A percentile compares a stretch with the other conserved stretches of the same genome.
Conservation (phyloP, 192 early-diverging fungal genomes). For the Backusella australiensis region DNA sequence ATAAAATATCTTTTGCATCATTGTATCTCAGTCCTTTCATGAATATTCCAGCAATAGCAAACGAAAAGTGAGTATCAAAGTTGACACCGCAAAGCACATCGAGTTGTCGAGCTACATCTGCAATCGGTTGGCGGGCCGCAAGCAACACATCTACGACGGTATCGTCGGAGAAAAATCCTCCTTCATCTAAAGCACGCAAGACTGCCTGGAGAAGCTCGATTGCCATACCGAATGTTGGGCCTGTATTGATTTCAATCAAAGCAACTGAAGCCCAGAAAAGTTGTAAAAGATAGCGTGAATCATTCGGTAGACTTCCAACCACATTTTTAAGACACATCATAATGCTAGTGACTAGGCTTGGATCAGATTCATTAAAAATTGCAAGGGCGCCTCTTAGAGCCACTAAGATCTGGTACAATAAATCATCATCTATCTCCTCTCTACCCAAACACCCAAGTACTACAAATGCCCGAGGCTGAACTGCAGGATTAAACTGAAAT, state of each 20-base stretch:
- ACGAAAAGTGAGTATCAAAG: conserved; percentile 82
- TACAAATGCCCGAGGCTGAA: conserved; percentile 92
- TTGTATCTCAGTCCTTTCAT: conserved; percentile 80
- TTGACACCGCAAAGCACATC: conserved; percentile 71
- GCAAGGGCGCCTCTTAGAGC: conserved; percentile 81
- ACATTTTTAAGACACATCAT: conserved; percentile 84
- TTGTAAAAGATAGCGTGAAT: conserved; percentile 74
- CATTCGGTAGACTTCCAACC: conserved; percentile 67
- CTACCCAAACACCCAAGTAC: conserved; percentile 81
- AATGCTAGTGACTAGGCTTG: conserved; percentile 75
- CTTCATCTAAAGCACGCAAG: conserved; percentile 66
- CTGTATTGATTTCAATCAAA: conserved; percentile 80
- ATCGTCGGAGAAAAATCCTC: conserved; percentile 60
- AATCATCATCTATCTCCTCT: conserved; percentile 86
- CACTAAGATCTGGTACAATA: conserved; percentile 87
- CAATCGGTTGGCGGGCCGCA: conserved; percentile 62
- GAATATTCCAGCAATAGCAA: conserved; percentile 76
- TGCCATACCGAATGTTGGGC: conserved; percentile 69
- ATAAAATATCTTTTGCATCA: conserved; percentile 65
- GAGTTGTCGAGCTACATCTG: conserved; percentile 63
- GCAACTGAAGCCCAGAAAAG: conserved; percentile 89
- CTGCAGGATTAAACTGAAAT: conserved; percentile 88
- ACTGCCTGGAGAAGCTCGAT: conserved; percentile 68
- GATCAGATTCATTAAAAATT: conserved; percentile 78
- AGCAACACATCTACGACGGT: conserved; percentile 67